Conservation (phyloP, 2,329 filamentous ascomycete genomes). For the Catunica adiposa region DNA sequence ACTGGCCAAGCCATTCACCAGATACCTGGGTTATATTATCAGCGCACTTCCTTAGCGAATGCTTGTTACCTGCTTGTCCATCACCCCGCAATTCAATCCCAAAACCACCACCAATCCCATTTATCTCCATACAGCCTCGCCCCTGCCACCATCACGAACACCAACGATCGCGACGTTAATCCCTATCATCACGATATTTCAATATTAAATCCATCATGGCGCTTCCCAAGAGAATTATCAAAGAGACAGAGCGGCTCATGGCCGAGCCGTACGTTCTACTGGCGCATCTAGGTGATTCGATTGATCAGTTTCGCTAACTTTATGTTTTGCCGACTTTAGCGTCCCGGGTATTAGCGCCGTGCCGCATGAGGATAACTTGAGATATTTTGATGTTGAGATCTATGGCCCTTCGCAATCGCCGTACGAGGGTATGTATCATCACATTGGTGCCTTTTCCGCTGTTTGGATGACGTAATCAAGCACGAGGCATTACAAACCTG, state of each 20-base stretch:
- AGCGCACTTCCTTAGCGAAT: too few relatives aligned
- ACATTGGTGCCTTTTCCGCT: neutral
- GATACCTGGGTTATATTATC: too few relatives aligned
- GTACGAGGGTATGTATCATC: conserved; percentile 57
- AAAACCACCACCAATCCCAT: too few relatives aligned
- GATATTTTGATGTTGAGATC: conserved; percentile 97
- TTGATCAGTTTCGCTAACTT: conserved; percentile 7
- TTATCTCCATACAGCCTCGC: neutral
- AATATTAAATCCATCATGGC: conserved; percentile 23
- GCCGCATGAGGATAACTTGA: conserved; percentile 90
- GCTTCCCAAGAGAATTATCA: conserved; percentile 90
- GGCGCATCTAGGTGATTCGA: neutral
- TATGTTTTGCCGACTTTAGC: conserved; percentile 29
- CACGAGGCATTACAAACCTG: neutral
- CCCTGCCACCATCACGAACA: neutral
- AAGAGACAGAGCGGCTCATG: conserved; percentile 95
- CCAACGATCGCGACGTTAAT: neutral
- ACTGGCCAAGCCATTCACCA: too few relatives aligned
- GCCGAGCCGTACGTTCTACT: conserved; percentile 63
- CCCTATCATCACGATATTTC: too few relatives aligned
- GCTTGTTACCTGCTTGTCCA: too few relatives aligned
- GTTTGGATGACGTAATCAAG: neutral
- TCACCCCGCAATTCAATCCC: too few relatives aligned
- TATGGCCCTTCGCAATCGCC: conserved; percentile 83
- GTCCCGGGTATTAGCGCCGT: conserved; percentile 92